Evolutionary conservation across 257 asterid species (phyloP).

Genomic region (Solanum peruvianum): DNA sequence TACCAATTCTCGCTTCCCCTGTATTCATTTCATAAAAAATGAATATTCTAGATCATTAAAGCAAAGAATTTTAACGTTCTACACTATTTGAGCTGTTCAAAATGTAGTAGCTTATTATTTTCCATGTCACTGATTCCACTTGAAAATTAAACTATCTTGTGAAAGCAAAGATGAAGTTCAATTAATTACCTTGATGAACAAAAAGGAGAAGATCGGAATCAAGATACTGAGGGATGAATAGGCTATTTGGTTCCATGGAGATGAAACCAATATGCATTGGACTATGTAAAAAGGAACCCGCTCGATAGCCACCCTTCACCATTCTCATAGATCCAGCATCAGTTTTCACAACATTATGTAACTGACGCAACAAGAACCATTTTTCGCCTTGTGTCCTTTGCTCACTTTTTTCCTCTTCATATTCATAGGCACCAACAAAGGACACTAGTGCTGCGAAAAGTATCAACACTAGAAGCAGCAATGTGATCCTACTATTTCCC

Average conservation of each 20-base stretch:
- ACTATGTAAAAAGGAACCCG: not conserved
- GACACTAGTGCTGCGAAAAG: constrained; percentile 6
- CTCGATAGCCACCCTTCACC: constrained; percentile 19
- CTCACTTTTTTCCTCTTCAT: not conserved
- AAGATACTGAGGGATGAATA: constrained; percentile 87
- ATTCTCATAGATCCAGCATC: constrained; percentile 67
- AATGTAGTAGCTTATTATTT: not conserved
- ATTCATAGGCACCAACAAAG: constrained; percentile 6
- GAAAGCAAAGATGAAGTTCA: not conserved
- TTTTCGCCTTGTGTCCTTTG: constrained; percentile 14
- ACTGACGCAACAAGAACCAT: constrained; percentile 43
- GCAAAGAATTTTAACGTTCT: not conserved
- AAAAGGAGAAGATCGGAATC: constrained; percentile 73
- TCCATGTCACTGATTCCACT: not conserved
- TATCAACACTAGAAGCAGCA: constrained; percentile 10
- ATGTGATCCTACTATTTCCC: not conserved
- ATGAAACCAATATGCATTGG: constrained; percentile 68
- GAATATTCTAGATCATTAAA: not conserved
- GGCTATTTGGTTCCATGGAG: constrained; percentile 70
- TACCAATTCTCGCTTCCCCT: not conserved
- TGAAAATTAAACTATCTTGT: not conserved
- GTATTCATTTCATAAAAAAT: not conserved
- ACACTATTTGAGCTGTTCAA: not conserved
- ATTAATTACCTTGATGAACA: constrained; percentile 40
- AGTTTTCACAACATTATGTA: constrained; percentile 41